Base-by-base conservation (phyloP, 805 yeast genomes). In the Saturnispora saitoi region DNA sequence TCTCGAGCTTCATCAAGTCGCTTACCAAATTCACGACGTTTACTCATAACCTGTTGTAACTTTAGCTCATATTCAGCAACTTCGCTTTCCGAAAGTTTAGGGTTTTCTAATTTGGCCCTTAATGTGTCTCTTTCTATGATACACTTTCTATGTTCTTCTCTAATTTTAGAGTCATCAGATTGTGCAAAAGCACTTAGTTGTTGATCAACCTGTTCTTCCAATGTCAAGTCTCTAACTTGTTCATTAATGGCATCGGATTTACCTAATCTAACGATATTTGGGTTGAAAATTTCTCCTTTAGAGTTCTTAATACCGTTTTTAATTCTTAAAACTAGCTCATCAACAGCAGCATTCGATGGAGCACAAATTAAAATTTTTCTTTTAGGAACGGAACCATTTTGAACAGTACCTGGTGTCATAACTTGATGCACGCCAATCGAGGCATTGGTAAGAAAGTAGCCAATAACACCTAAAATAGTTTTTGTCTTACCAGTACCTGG, bases 401-500 rank as follows among this genome's bases (percentile, higher is more conserved):
- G 49, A 20, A 42, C 32, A 14, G 49, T 31, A 1, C 56, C 53
- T 3, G 50, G 48, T 45, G 50, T 37, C 32, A 51, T 29, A 15
- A 53, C 53, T 20, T 48, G 48, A 41, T 53, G 48, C 10, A 43
- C 42, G 7, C 32, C 40, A 9, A 45, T 42, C 11, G 47, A 32
- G 9, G 39, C 39, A 24, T 62, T 53, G 0, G 86, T 75, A 39
- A 86, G 63, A 51, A 81, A 78, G 48, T 88, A 79, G 0, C 97
- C 96, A 30, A 91, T 77, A 44, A 91, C 82, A 22, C 97, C 97
- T 41, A 93, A 64, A 67, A 95, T 93, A 0, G 99, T 93, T 62
- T 91, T 95, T 1, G 99, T 95, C 64, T 93, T 93, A 70, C 99
- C 99, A 0, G 98, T 91, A 65, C 99, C 99, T 0, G 99, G 99